Base-by-base conservation (phyloP, 495 filamentous ascomycete genomes). In the Aspergillus asperescens region DNA sequence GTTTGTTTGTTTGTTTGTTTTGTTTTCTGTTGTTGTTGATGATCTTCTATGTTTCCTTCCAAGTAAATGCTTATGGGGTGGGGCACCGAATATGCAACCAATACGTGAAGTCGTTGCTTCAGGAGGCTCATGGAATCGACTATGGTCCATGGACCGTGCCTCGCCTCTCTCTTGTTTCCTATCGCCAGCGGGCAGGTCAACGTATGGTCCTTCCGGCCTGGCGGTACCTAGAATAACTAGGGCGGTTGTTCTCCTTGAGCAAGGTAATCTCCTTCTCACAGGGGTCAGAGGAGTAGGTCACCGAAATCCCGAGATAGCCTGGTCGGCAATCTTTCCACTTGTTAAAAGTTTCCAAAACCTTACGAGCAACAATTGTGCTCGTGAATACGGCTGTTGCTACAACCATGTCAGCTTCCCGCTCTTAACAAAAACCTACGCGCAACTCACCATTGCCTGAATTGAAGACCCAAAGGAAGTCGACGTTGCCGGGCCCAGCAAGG, bases 371-470 rank as follows among this genome's bases (percentile, higher is more conserved):
- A 10, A 39, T 53, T 13, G 66, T 68, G 57, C 60, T 67, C 37
- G 60, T 64, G 50, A 70, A 70, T 23, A 70, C 62, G 12, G 63
- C 67, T 15, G 65, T 70, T 12, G 67, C 67, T 70, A 20, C 15
- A 46, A 23, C 13, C 24, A 12, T 18, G 35, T 50, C 34, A 56
- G 54, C 51, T 24, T 10, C 13, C 2, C 20, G 16, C 18, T n/a
- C 15, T 20, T 18, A 32, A 2, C 8, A 18, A 22, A 23, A 1
- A 28, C 15, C 16, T 3, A 16, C 7, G 1, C 7, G 2, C n/a
- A 5, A 55, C 66, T 60, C 47, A 70, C 67, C 67, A 32, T 70
- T 70, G 13, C 67, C 67, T 52, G 60, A 64, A 50, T 70, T 70
- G 45, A 67, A 70, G 1, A 66, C 60, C 61, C 62, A 68, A 3